Evolutionary conservation across 2,329 filamentous ascomycete species (phyloP).

Genomic region (Phaeosphaeriaceae sp.): DNA sequence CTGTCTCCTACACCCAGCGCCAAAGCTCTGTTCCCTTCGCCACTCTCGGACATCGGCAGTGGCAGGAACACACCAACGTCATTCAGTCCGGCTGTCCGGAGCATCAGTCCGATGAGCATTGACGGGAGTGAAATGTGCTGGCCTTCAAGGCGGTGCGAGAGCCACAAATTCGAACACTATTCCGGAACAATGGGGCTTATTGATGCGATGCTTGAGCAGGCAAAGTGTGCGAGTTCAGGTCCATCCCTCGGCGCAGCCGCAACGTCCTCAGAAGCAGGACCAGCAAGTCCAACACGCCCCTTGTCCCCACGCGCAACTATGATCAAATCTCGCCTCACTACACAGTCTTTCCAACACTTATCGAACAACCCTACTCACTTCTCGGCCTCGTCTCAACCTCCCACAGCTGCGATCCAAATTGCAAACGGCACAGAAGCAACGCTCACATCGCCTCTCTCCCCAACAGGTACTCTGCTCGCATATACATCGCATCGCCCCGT

Average conservation of each 20-base stretch:
- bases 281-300: constrained; percentile 14
- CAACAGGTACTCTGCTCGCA: constrained; percentile 34
- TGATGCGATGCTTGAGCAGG: constrained; percentile 17
- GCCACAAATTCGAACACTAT: constrained; percentile 21
- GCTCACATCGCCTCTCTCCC: constrained; percentile 31
- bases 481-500: constrained; percentile 40
- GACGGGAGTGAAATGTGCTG: constrained; percentile 33
- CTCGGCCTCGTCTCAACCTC: neutral
- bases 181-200: constrained; percentile 18
- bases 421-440: constrained; percentile 38
- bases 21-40: constrained; percentile 36
- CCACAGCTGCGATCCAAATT: constrained; percentile 24
- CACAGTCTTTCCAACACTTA: constrained; percentile 9
- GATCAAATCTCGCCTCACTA: constrained; percentile 29
- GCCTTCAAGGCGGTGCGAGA: constrained; percentile 19
- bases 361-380: neutral
- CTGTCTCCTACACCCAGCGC: constrained; percentile 39
- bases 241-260: neutral
- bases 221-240: no score
- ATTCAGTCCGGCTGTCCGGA: constrained; percentile 16
- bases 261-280: neutral
- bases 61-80: constrained; percentile 12
- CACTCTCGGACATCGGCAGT: constrained; percentile 26
- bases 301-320: constrained; percentile 36
- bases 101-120: constrained; percentile 34